Percentiles rank a stretch among this genome's conserved stretches.
These are phyloP conservation scores for Mortierella antarctica DNA, from an alignment of 192 early-diverging fungal species.

Conservation along the genomic window DNA sequence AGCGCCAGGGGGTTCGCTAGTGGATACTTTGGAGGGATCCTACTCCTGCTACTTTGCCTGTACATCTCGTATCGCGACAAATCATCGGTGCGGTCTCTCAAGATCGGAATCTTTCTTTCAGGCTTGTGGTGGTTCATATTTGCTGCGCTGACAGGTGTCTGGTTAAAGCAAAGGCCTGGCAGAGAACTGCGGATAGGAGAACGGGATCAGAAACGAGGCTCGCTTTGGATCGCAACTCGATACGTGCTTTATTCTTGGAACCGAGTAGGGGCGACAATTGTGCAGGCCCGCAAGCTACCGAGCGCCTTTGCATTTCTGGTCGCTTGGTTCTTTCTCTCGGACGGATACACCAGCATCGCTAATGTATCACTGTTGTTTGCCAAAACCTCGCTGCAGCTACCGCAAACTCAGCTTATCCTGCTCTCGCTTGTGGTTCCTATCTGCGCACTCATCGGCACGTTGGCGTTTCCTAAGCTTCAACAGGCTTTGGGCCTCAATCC, in stretches of 20 bases:
- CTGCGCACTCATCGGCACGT: constrained; percentile 61
- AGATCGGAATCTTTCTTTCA: constrained; percentile 58
- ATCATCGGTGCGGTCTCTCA: constrained; percentile 50
- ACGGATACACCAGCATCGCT: constrained; percentile 66
- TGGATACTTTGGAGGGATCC: constrained; percentile 59
- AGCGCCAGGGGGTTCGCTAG: constrained; percentile 57
- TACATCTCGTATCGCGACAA: constrained; percentile 50
- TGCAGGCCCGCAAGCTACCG: constrained; percentile 57
- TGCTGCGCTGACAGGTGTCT: constrained; percentile 52
- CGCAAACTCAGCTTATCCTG: constrained; percentile 56
- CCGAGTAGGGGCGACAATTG: constrained; percentile 53
- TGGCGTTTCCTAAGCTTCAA: constrained; percentile 63
- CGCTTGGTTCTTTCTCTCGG: constrained; percentile 75
- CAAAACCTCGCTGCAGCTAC: constrained; percentile 62
- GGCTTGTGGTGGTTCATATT: constrained; percentile 66
- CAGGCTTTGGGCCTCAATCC: constrained; percentile 13
- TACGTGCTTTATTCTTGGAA: constrained; percentile 56
- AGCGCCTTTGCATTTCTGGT: constrained; percentile 68
- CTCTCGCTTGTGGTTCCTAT: constrained; percentile 66
- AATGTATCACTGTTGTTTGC: constrained; percentile 70
- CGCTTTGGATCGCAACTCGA: constrained; percentile 25
- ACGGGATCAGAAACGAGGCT: constrained; percentile 20
- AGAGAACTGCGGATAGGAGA: constrained; percentile 53
- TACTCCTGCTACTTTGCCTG: constrained; percentile 57
- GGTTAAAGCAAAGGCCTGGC: constrained; percentile 58